phyloP scores from a whole-genome alignment of 352 stramenopile species.

The Peronospora tabacina region DNA sequence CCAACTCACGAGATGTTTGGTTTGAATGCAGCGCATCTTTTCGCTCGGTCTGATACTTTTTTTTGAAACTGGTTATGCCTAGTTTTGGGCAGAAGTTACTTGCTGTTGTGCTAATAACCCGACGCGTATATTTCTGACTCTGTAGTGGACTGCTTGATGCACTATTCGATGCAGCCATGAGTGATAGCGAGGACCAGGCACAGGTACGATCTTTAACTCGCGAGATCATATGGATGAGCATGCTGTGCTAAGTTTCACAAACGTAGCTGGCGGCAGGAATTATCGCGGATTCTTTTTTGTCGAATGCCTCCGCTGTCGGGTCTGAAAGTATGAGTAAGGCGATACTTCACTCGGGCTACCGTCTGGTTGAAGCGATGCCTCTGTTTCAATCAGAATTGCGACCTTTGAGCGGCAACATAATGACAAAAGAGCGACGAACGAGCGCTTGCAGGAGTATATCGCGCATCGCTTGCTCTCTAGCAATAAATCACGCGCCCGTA shows the following conservation, averaged over 20 bases:
- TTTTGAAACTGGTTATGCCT: neutral
- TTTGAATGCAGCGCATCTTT: constrained; percentile 34
- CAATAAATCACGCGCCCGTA: constrained; percentile 35
- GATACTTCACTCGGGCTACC: constrained; percentile 23
- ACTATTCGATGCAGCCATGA: constrained; percentile 30
- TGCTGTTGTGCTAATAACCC: constrained; percentile 1
- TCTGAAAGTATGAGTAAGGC: constrained; percentile 24
- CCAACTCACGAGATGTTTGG: constrained; percentile 40
- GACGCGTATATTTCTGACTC: neutral
- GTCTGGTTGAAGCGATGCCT: constrained; percentile 23
- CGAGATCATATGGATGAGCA: neutral
- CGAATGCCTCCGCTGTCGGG: constrained; percentile 13
- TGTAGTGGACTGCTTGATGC: constrained; percentile 35
- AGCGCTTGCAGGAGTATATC: constrained; percentile 34
- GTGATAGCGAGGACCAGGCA: constrained; percentile 32
- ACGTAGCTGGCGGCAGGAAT: constrained; percentile 51
- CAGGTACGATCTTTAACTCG: constrained; percentile 27
- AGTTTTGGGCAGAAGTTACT: neutral
- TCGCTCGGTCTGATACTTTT: constrained; percentile 20
- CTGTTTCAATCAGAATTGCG: constrained; percentile 15
- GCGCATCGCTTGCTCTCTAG: constrained; percentile 37
- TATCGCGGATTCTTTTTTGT: constrained; percentile 50
- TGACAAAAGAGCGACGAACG: constrained; percentile 22
- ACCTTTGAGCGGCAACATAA: constrained; percentile 1
- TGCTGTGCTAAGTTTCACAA: constrained; percentile 6